A percentile compares a stretch with the other conserved stretches of the same genome.
These are phyloP conservation scores for Pseudotulostoma volvatum DNA, from an alignment of 495 filamentous ascomycete species.

Conservation along the genomic window DNA sequence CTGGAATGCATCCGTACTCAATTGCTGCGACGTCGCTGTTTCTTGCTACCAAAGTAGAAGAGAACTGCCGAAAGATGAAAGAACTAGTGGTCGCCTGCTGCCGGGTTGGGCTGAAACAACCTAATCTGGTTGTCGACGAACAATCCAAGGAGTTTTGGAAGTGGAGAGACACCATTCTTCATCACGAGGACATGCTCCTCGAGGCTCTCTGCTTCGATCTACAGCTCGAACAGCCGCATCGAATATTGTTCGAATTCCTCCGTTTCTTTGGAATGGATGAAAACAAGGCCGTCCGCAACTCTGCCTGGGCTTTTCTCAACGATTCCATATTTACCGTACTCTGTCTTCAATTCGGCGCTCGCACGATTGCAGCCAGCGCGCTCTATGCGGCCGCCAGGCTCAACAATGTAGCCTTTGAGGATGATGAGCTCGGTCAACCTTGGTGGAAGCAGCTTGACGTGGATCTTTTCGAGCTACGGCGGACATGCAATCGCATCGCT, in stretches of 20 bases:
- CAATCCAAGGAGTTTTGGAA: slow-evolving; percentile 94
- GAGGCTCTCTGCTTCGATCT: slow-evolving; percentile 91
- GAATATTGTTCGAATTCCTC: slow-evolving; percentile 61
- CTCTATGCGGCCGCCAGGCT: slow-evolving; percentile 71
- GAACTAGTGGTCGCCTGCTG: slow-evolving; percentile 85
- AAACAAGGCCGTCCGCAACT: slow-evolving; percentile 60
- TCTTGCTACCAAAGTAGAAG: slow-evolving; percentile 90
- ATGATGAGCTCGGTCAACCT: slow-evolving; percentile 51
- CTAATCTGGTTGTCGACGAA: slow-evolving; percentile 73
- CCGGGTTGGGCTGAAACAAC: slow-evolving; percentile 86
- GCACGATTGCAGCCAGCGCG: slow-evolving; percentile 67
- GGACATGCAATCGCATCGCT: slow-evolving; percentile 54
- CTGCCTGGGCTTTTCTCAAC: slow-evolving; percentile 84
- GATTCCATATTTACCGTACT: slow-evolving; percentile 71
- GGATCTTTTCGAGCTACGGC: slow-evolving; percentile 40
- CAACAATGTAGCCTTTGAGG: slow-evolving; percentile 51
- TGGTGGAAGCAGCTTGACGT: slow-evolving; percentile 75
- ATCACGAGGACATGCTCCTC: slow-evolving; percentile 78
- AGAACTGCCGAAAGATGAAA: slow-evolving; percentile 84
- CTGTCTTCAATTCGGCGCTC: slow-evolving; percentile 63
- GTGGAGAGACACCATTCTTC: slow-evolving; percentile 85
- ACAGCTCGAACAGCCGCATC: slow-evolving; percentile 70
- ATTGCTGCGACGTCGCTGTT: slow-evolving; percentile 83
- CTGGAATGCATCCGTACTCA: slow-evolving; percentile 71
- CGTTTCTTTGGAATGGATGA: slow-evolving; percentile 50